Evolutionary conservation across 176 grass and related monocot genomes (phyloP), one percentile per base, ranked within the genome.

Genomic region (bread wheat (Triticum aestivum)): DNA sequence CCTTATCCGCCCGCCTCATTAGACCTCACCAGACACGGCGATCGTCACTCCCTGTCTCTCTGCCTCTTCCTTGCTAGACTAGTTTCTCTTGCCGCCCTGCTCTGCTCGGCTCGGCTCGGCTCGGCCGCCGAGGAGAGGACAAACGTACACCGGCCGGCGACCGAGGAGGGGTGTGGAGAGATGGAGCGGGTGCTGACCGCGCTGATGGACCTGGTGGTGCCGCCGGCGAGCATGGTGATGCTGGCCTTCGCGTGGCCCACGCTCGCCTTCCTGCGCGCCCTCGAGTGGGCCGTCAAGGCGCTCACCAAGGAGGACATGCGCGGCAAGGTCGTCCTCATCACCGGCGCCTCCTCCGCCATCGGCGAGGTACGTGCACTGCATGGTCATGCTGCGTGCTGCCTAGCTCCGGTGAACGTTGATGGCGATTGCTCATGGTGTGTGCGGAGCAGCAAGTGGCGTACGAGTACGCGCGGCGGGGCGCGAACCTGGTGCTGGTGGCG

Each of bases 181-280:
- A 89, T 93, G 89, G 92, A 93, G 7, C 84, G 87, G 79, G 14
- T 91, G 9, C 4, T 94, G 32, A 92, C 85, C 86, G 42, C 84
- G 67, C 37, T 95, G 71, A 78, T 95, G 69, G 92, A 95, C 69
- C 83, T 92, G 75, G 93, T 95, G 88, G 88, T 95, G 87, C 93
- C 96, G 52, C 96, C 96, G 67, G 93, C 90, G n/a, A 98, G 91
- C 93, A 98, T 95, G 96, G 88, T 95, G 73, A 89, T 94, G 89
- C 80, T 98, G 91, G 93, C 93, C 61, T 90, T 98, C 21, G 89
- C 96, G 27, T 98, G 93, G 96, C 93, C 96, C 29, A 95, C 93
- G 34, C 86, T 98, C 34, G 76, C 89, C 34, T 91, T 95, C 85
- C 73, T 98, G 39, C 91, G 88, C 49, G 86, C 68, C 6, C 66